Evolutionary conservation across 495 filamentous ascomycete genomes (phyloP).

Genomic region (Podospora conica): DNA sequence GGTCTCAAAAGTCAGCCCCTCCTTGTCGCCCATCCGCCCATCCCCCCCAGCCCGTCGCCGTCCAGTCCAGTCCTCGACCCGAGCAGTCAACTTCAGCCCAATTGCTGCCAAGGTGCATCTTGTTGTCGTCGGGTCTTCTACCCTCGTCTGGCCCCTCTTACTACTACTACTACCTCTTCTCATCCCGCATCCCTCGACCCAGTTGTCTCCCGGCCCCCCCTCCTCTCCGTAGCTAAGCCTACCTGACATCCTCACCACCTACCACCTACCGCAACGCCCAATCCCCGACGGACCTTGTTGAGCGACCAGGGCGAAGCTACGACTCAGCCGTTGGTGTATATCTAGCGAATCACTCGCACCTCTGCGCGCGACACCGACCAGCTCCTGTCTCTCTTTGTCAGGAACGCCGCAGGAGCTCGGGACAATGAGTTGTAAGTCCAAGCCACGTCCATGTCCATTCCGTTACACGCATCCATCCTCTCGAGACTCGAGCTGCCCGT

Average conservation of each 20-base stretch:
- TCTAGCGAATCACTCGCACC: not conserved
- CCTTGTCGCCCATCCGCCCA: not conserved
- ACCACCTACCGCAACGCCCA: not conserved
- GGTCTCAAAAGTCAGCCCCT: not conserved
- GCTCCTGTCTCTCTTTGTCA: conserved; percentile 4
- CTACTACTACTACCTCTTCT: conserved; percentile 21
- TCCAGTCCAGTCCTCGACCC: conserved; percentile 1
- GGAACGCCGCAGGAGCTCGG: conserved; percentile 16
- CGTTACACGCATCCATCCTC: conserved; percentile 19
- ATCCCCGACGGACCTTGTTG: not conserved
- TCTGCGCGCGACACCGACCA: not conserved
- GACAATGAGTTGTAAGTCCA: conserved; percentile 36
- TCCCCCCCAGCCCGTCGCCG: conserved; percentile 11
- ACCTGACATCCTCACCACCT: not conserved
- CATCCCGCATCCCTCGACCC: conserved; percentile 11
- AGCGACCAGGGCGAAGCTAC: not conserved
- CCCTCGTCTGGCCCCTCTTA: conserved; percentile 7
- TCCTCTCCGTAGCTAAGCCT: not conserved
- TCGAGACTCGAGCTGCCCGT: conserved; percentile 21
- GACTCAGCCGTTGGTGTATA: conserved; percentile 4
- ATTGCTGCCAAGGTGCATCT: conserved; percentile 20
- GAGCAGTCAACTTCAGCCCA: conserved; percentile 17
- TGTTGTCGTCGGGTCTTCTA: not conserved
- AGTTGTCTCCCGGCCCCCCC: not conserved
- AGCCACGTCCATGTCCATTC: not conserved